These are phyloP conservation scores for Chernovozyma aurita DNA, from an alignment of 1,139 yeast genomes.

Conservation along the genomic window DNA sequence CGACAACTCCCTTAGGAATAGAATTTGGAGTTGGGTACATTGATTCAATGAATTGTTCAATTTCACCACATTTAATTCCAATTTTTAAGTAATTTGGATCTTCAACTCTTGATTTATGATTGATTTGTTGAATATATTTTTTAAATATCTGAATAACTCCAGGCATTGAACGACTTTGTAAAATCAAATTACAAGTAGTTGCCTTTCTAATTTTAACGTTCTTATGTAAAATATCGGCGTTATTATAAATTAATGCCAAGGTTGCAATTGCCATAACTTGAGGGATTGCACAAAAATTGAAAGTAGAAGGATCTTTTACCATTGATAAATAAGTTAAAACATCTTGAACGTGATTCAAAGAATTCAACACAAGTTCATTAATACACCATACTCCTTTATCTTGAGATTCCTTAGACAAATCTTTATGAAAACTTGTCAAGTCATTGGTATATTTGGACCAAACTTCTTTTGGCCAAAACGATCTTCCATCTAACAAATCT, in stretches of 20 bases:
- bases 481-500: slow-evolving; percentile 86
- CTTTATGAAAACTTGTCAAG: slow-evolving; percentile 53
- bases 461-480: slow-evolving; percentile 94
- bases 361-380: slow-evolving; percentile 76
- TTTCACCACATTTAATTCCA: slow-evolving; percentile 81
- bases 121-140: slow-evolving; percentile 68
- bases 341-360: slow-evolving; percentile 74
- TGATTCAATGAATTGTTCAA: slow-evolving; percentile 78
- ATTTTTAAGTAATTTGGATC: slow-evolving; percentile 87
- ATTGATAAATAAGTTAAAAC: slow-evolving; percentile 72
- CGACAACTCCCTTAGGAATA: slow-evolving; percentile 28
- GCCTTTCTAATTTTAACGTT: slow-evolving; percentile 92
- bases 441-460: slow-evolving; percentile 79
- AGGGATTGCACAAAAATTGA: slow-evolving; percentile 93
- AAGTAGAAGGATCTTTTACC: slow-evolving; percentile 76
- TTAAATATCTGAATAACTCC: slow-evolving; percentile 76
- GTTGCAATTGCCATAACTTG: slow-evolving; percentile 99
- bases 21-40: slow-evolving; percentile 50
- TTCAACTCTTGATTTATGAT: slow-evolving; percentile 68
- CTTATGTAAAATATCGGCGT: slow-evolving; percentile 62
- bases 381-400: slow-evolving; percentile 66
- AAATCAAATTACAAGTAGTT: slow-evolving; percentile 74
- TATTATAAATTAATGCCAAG: slow-evolving; percentile 78
- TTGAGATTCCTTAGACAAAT: slow-evolving; percentile 34
- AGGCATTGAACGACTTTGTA: slow-evolving; percentile 67